Conservation (phyloP, 129 eudicot species). For the Lactuca saligna region DNA sequence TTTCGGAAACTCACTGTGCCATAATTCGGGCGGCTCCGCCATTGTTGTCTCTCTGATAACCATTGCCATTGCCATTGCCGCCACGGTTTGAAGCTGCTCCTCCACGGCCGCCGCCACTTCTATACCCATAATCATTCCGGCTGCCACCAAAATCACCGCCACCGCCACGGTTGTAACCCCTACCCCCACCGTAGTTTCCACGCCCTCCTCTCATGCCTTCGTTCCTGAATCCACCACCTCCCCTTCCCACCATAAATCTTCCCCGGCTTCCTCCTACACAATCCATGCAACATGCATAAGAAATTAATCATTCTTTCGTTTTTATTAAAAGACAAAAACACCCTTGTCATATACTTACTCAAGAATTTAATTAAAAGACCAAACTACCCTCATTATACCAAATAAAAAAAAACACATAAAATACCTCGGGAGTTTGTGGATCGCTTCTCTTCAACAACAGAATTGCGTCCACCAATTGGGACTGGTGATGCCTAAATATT, state of each 20-base stretch:
- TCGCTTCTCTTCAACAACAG: conserved; percentile 79
- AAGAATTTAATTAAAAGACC: no score
- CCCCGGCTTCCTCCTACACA: conserved; percentile 54
- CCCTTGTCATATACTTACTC: no score
- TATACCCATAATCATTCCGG: conserved; percentile 53
- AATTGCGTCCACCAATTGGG: conserved; percentile 48
- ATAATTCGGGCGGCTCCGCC: conserved; percentile 48
- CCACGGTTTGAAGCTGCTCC: conserved; percentile 50
- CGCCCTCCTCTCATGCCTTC: conserved; percentile 85
- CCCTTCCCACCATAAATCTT: conserved; percentile 66
- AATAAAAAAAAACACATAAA: not conserved
- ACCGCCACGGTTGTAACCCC: conserved; percentile 60
- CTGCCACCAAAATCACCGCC: conserved; percentile 59
- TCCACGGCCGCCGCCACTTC: conserved; percentile 57
- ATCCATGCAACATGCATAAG: no score
- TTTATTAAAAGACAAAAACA: no score
- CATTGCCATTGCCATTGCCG: conserved; percentile 27
- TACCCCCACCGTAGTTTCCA: conserved; percentile 61
- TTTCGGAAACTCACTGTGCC: conserved; percentile 50
- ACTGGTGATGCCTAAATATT: conserved; percentile 78
- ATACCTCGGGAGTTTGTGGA: conserved; percentile 77
- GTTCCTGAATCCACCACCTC: conserved; percentile 62
- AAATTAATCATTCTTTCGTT: no score
- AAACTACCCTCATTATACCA: not conserved
- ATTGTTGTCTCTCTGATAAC: conserved; percentile 55